Base-by-base conservation (phyloP, 2,329 filamentous ascomycete species). In the Hawksworthiomyces lignivorus region DNA sequence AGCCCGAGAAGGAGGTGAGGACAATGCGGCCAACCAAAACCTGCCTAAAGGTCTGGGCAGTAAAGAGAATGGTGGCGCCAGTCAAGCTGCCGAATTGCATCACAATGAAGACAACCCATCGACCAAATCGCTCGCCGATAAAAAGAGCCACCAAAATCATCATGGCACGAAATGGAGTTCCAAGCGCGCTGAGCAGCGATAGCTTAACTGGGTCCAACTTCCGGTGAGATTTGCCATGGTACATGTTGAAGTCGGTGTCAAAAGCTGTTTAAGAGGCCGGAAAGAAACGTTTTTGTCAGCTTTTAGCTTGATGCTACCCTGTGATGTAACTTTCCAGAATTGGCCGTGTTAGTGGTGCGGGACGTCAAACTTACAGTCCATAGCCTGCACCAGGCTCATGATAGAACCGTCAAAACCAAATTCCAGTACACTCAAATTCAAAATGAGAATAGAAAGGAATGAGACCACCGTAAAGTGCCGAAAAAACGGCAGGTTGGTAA, bases 321-420 rank as follows among this genome's bases (percentile, higher is more conserved):
- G n/a, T n/a, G n/a, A n/a, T n/a, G n/a, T n/a, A n/a, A n/a, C n/a
- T n/a, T n/a, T n/a, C n/a, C n/a, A n/a, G n/a, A n/a, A n/a, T n/a
- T n/a, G n/a, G n/a, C n/a, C n/a, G n/a, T n/a, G n/a, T n/a, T n/a
- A n/a, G n/a, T n/a, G n/a, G n/a, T n/a, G n/a, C n/a, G n/a, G n/a
- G n/a, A n/a, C n/a, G n/a, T n/a, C n/a, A n/a, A n/a, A 21, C 41
- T 3, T 29, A 41, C 44, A 22, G 12, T 48, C 43, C 43, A 50
- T 50, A 38, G 43, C 43, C 29, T 50, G 45, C 5, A 39, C 34
- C 5, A 45, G 30, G 8, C 37, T 44, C 12, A 45, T 41, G 8
- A 45, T 33, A 7, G 43, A 40, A 19, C 41, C 43, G 33, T 50
- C 48, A 31, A 50, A 48, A 24, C 48, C 48, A 28, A 48, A 48